Evolutionary conservation across 83 land plant genomes (phyloP), one percentile per base, ranked within the genome.

Genomic region (Diphasiastrum complanatum): DNA sequence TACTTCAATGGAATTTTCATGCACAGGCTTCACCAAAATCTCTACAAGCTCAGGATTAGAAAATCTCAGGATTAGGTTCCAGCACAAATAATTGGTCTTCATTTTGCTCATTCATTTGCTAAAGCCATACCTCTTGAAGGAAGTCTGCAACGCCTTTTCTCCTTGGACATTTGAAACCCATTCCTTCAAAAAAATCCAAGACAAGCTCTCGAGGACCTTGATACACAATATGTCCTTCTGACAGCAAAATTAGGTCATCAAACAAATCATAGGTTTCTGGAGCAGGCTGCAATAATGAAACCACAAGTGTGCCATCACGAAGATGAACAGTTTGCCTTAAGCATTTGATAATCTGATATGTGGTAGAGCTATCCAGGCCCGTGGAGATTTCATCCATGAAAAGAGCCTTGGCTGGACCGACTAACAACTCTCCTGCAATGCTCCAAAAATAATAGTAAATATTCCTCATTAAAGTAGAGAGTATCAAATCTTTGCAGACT

Each of bases 371-470:
- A 27, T 74, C 77, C 5, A 74, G 52, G 8, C 77, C 77, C 10
- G 75, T 74, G 6, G 77, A 74, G 22, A 74, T 74, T 20, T 74
- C 74, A 37, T 74, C 77, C 77, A 74, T 74, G 60, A 74, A 74
- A 33, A 62, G 64, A 14, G 75, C 51, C 33, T 47, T 51, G 25
- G 58, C 26, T 12, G 74, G 63, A 8, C 77, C 73, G 6, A 74
- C 75, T 18, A 74, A 45, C 77, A 74, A 69, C 45, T 74, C 77
- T 8, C 77, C 77, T 74, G 72, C 18, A 2, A 45, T n/a, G n/a
- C n/a, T n/a, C n/a, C n/a, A n/a, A n/a, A n/a, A n/a, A n/a, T n/a
- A n/a, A n/a, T n/a, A n/a, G n/a, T n/a, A n/a, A n/a, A n/a, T n/a
- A n/a, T n/a, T n/a, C n/a, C n/a, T n/a, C n/a, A n/a, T n/a, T n/a